These are phyloP conservation scores for Alternaria brassicae DNA, from an alignment of 2,329 filamentous ascomycete species.

Conservation along the genomic window DNA sequence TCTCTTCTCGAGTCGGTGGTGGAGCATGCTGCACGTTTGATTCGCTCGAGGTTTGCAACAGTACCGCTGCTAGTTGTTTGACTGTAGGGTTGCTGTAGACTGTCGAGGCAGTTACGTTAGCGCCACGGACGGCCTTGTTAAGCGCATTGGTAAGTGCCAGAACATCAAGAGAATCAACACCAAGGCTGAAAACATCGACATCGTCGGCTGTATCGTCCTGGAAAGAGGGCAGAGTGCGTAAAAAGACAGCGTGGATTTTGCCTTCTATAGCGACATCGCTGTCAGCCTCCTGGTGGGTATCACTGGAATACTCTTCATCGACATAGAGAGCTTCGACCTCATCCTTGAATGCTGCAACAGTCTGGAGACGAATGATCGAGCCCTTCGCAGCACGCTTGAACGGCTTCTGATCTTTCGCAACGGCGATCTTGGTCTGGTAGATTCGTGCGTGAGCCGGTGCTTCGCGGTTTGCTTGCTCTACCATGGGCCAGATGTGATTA, in stretches of 20 bases:
- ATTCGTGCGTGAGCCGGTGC: slow-evolving; percentile 36
- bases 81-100: slow-evolving; percentile 1
- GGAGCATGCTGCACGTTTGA: neutral
- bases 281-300: neutral
- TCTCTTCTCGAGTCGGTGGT: slow-evolving; percentile 1
- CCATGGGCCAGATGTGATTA: slow-evolving; percentile 31
- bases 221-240: neutral
- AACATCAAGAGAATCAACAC: slow-evolving; percentile 4
- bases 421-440: slow-evolving; percentile 17
- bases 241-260: neutral
- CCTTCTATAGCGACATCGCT: neutral
- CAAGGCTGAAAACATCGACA: slow-evolving; percentile 3
- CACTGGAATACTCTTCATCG: slow-evolving; percentile 9
- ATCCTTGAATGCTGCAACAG: slow-evolving; percentile 24
- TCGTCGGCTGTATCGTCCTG: neutral
- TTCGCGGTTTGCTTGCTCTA: slow-evolving; percentile 29
- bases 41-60: neutral
- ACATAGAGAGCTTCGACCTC: slow-evolving; percentile 35
- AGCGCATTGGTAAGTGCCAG: slow-evolving; percentile 6
- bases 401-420: slow-evolving; percentile 19
- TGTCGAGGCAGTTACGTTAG: neutral
- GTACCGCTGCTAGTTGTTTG: neutral
- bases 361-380: slow-evolving; percentile 30
- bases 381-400: slow-evolving; percentile 36
- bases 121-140: neutral